phyloP scores from a whole-genome alignment of 257 asterid species.

The Verbena officinalis region DNA sequence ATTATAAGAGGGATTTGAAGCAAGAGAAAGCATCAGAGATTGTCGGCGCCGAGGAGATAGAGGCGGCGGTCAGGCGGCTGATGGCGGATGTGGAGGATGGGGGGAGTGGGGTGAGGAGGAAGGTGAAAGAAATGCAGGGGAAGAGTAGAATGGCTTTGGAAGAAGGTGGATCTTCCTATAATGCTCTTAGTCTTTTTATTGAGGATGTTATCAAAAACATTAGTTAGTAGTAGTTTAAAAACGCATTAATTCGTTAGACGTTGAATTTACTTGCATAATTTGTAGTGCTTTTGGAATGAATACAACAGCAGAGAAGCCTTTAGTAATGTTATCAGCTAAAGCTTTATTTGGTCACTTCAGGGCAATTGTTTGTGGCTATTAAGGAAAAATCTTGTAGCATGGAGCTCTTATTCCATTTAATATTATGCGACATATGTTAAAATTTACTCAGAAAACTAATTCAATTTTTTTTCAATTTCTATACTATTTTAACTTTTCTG shows the following conservation, averaged over 20 bases:
- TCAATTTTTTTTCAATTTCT: no score
- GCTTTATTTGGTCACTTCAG: no score
- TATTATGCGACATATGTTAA: no score
- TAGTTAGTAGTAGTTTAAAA: background rate
- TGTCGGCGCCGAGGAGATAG: constrained; percentile 26
- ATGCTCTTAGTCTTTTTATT: background rate
- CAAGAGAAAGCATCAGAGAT: background rate
- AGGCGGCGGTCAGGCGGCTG: constrained; percentile 22
- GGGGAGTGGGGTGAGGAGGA: constrained; percentile 21
- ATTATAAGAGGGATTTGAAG: constrained; percentile 9
- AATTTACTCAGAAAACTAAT: no score
- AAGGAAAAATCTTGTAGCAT: no score
- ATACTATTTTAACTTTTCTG: no score
- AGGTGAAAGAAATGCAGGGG: constrained; percentile 26
- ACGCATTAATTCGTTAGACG: no score
- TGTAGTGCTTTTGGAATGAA: no score
- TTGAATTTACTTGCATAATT: background rate
- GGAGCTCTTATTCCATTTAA: no score
- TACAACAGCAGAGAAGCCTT: no score
- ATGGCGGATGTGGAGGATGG: constrained; percentile 21
- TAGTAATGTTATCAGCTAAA: no score
- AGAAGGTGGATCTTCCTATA: constrained; percentile 33
- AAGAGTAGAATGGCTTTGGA: constrained; percentile 25
- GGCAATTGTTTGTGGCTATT: no score
- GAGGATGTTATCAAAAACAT: background rate